Conservation (phyloP, 2,329 filamentous ascomycete genomes). For the Biscogniauxia marginata region DNA sequence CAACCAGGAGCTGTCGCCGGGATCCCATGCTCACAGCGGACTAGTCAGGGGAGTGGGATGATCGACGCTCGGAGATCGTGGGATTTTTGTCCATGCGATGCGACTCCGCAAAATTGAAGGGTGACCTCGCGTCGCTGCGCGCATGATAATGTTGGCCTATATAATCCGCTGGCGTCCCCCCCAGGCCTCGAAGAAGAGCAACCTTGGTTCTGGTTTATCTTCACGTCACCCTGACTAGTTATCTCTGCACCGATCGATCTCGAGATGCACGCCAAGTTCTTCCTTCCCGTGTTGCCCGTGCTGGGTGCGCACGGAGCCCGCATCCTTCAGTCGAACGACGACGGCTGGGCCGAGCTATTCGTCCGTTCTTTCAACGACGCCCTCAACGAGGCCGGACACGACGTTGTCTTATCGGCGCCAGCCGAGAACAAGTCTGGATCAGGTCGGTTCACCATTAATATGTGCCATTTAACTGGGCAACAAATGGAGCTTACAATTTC, state of each 20-base stretch:
- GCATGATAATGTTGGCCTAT: background rate
- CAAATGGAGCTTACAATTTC: background rate
- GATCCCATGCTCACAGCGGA: background rate
- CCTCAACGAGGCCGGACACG: slow-evolving; percentile 54
- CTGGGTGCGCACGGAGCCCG: slow-evolving; percentile 38
- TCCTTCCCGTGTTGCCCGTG: slow-evolving; percentile 14
- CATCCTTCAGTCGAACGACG: slow-evolving; percentile 67
- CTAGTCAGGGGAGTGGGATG: background rate
- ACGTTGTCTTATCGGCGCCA: slow-evolving; percentile 63
- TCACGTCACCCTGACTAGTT: background rate
- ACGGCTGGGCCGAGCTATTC: slow-evolving; percentile 72
- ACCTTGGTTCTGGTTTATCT: background rate
- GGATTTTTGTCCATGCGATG: background rate
- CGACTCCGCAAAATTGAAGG: background rate
- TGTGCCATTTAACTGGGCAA: background rate
- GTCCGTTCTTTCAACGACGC: slow-evolving; percentile 58
- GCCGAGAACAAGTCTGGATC: slow-evolving; percentile 65
- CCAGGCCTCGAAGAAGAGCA: background rate
- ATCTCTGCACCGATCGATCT: background rate
- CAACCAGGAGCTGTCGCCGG: background rate
- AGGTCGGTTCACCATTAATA: slow-evolving; percentile 39
- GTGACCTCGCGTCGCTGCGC: background rate
- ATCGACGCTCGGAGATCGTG: background rate
- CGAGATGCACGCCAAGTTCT: slow-evolving; percentile 19
- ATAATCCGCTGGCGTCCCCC: background rate